Evolutionary conservation across 129 eudicot genomes (phyloP).

Genomic region (Centella asiatica): DNA sequence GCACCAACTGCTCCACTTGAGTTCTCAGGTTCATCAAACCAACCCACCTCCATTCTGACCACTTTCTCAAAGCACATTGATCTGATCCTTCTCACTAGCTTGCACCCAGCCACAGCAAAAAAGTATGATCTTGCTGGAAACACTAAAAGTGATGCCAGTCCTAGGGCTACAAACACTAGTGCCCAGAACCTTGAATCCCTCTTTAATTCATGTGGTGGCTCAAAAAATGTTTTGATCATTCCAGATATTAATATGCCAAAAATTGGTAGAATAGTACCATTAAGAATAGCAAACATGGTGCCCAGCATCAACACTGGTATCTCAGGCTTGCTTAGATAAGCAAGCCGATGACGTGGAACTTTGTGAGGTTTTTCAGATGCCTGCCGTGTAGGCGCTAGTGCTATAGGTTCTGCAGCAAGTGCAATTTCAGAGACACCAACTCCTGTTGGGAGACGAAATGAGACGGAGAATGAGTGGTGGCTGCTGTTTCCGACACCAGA

Average conservation of each 20-base stretch:
- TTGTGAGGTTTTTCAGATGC: slow-evolving; percentile 40
- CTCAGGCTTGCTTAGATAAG: slow-evolving; percentile 78
- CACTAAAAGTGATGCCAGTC: slow-evolving; percentile 41
- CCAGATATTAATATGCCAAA: slow-evolving; percentile 58
- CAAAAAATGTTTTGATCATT: slow-evolving; percentile 58
- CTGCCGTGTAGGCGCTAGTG: slow-evolving; percentile 10
- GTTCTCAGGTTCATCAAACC: slow-evolving; percentile 78
- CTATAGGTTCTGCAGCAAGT: slow-evolving; percentile 21
- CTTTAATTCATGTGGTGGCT: slow-evolving; percentile 43
- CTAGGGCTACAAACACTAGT: slow-evolving; percentile 51
- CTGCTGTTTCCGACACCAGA: slow-evolving; percentile 39
- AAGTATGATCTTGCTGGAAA: slow-evolving; percentile 58
- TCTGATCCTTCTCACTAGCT: slow-evolving; percentile 55
- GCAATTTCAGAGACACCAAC: slow-evolving; percentile 20
- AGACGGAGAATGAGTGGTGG: slow-evolving; percentile 38
- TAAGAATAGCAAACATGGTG: slow-evolving; percentile 44
- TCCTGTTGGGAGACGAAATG: slow-evolving; percentile 48
- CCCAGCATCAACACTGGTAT: slow-evolving; percentile 59
- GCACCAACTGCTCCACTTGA: slow-evolving; percentile 85
- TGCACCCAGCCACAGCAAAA: slow-evolving; percentile 71
- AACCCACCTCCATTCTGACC: slow-evolving; percentile 72
- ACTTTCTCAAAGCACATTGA: slow-evolving; percentile 68
- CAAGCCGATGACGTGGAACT: slow-evolving; percentile 63
- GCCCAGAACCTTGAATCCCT: slow-evolving; percentile 69
- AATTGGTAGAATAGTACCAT: slow-evolving; percentile 62